Evolutionary conservation across 805 yeast species (phyloP).

Genomic region (Nakazawaea laoshanensis): DNA sequence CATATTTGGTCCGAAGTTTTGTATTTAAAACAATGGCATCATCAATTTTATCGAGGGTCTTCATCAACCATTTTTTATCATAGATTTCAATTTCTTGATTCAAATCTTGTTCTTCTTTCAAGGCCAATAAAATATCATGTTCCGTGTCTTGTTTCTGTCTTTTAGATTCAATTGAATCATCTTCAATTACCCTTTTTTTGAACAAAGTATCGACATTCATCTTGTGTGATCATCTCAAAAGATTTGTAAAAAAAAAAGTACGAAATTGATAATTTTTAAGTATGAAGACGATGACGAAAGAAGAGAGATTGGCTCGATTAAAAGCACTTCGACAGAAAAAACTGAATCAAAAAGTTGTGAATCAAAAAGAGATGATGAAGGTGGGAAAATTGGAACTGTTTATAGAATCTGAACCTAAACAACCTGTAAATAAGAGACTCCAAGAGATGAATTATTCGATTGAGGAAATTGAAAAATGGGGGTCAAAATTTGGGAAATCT

Average conservation of each 20-base stretch:
- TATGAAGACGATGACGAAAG: constrained; percentile 9
- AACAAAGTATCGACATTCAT: constrained; percentile 7
- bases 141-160: not conserved
- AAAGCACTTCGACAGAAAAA: constrained; percentile 12
- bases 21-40: constrained; percentile 5
- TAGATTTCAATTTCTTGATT: constrained; percentile 8
- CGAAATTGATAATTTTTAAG: not conserved
- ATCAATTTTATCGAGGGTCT: not conserved
- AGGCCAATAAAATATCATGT: not conserved
- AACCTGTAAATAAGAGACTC: constrained; percentile 29
- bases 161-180: not conserved
- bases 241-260: not conserved
- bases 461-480: constrained; percentile 62
- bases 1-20: constrained; percentile 4
- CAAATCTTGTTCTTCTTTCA: constrained; percentile 3
- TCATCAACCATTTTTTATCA: constrained; percentile 4
- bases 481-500: constrained; percentile 31
- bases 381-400: not conserved
- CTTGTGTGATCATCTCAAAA: not conserved
- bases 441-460: constrained; percentile 49
- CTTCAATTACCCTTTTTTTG: constrained; percentile 1
- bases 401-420: constrained; percentile 24
- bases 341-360: constrained; percentile 4
- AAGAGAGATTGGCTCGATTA: constrained; percentile 8
- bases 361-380: constrained; percentile 27